A percentile compares a stretch with the other conserved stretches of the same genome.
Conservation (phyloP, 768 basidiomycete species). For the Hypholoma sublateritium region DNA sequence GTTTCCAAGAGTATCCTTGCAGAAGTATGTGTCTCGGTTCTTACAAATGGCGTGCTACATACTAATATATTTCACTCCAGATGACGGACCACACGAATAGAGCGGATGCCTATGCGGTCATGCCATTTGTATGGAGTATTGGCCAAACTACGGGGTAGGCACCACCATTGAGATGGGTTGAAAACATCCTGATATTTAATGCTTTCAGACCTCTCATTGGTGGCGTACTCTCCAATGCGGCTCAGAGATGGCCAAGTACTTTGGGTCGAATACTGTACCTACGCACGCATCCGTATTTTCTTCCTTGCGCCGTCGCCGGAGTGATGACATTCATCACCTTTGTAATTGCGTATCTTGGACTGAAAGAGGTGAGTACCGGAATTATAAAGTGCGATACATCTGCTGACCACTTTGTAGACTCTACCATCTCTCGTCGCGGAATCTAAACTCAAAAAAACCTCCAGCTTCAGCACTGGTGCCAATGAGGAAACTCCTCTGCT, state of each 20-base stretch:
- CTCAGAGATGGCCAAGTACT: slow-evolving; percentile 52
- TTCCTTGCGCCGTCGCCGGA: slow-evolving; percentile 44
- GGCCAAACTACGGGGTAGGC: slow-evolving; percentile 32
- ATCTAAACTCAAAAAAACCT: background rate
- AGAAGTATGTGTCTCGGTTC: slow-evolving; percentile 31
- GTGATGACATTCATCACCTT: slow-evolving; percentile 34
- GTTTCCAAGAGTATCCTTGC: slow-evolving; percentile 45
- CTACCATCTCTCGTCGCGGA: background rate
- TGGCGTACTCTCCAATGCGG: slow-evolving; percentile 61
- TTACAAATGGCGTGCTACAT: background rate
- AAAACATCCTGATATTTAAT: slow-evolving; percentile 2
- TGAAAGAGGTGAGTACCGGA: slow-evolving; percentile 41
- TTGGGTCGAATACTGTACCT: slow-evolving; percentile 46
- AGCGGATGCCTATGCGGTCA: slow-evolving; percentile 34
- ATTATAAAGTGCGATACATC: background rate
- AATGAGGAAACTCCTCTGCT: background rate
- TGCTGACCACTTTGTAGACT: background rate
- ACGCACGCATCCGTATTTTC: slow-evolving; percentile 41
- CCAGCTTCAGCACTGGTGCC: background rate
- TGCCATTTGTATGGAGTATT: slow-evolving; percentile 34
- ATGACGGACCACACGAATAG: slow-evolving; percentile 29
- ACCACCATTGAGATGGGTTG: background rate
- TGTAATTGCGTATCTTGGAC: slow-evolving; percentile 30
- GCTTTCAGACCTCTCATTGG: slow-evolving; percentile 58
- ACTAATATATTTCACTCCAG: background rate